A percentile compares a stretch with the other conserved stretches of the same genome.
Evolutionary conservation across 306 rosid genomes (phyloP).

Genomic region (Phaseolus lunatus): DNA sequence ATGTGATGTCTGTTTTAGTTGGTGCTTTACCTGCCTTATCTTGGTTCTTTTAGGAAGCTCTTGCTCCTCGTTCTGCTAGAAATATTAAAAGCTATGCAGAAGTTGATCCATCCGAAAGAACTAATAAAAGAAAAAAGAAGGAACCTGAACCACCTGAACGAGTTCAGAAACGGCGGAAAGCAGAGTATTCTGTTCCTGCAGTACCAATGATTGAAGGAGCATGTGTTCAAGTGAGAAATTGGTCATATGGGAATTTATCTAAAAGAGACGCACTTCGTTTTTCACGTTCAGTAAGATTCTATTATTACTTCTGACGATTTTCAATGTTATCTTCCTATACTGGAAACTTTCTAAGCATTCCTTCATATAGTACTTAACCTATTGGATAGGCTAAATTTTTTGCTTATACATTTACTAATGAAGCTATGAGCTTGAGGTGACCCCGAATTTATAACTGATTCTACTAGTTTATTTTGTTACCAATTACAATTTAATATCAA

Average conservation of each 20-base stretch:
- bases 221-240: conserved; percentile 84
- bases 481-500: not conserved
- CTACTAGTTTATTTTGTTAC: not conserved
- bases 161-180: conserved; percentile 80
- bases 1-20: conserved; percentile 21
- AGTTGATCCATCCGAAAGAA: conserved; percentile 74
- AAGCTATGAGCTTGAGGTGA: conserved; percentile 28
- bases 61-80: conserved; percentile 95
- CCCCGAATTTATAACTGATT: not conserved
- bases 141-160: conserved; percentile 84
- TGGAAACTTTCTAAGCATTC: not conserved
- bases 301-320: not conserved
- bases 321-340: not conserved
- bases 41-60: conserved; percentile 70
- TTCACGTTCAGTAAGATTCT: conserved; percentile 83
- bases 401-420: not conserved
- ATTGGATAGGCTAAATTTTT: conserved; percentile 14
- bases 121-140: conserved; percentile 89
- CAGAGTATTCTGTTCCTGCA: conserved; percentile 70
- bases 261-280: conserved; percentile 89
- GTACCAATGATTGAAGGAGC: conserved; percentile 94
- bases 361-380: not conserved
- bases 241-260: conserved; percentile 93
- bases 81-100: conserved; percentile 94
- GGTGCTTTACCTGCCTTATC: not conserved